Conservation (phyloP, 768 basidiomycete genomes). For the Brasilioporus rufonigricans region DNA sequence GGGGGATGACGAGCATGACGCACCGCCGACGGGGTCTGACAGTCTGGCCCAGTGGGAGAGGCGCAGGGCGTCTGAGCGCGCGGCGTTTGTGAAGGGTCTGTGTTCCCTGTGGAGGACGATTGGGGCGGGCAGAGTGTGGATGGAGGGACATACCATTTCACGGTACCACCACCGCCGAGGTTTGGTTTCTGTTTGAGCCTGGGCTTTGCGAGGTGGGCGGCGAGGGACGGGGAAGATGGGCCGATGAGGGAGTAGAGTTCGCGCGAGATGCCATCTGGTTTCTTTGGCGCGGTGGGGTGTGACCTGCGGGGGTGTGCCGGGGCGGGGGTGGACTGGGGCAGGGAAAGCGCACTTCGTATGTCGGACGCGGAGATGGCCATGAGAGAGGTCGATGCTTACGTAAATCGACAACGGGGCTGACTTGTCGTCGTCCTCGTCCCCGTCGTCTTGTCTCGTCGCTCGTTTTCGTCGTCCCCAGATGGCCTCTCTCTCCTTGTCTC, state of each 20-base stretch:
- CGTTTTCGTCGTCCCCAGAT: background rate
- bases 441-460: background rate
- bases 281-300: constrained; percentile 46
- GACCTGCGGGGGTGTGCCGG: constrained; percentile 39
- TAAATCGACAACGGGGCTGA: background rate
- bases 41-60: constrained; percentile 85
- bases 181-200: constrained; percentile 86
- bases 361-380: constrained; percentile 79
- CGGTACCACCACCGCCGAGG: constrained; percentile 56
- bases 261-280: constrained; percentile 88
- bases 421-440: background rate
- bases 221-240: constrained; percentile 84
- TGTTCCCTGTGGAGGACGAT: constrained; percentile 57
- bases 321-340: constrained; percentile 45
- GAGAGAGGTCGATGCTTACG: background rate
- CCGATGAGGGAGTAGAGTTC: constrained; percentile 95
- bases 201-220: constrained; percentile 75
- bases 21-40: constrained; percentile 55
- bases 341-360: constrained; percentile 78
- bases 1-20: constrained; percentile 18
- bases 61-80: constrained; percentile 63
- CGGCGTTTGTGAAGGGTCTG: constrained; percentile 68
- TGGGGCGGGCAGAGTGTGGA: background rate
- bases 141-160: constrained; percentile 61
- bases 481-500: too few relatives aligned